Evolutionary conservation across 306 rosid genomes (phyloP), one percentile per base, ranked within the genome.

Genomic region (Trifolium pratense): DNA sequence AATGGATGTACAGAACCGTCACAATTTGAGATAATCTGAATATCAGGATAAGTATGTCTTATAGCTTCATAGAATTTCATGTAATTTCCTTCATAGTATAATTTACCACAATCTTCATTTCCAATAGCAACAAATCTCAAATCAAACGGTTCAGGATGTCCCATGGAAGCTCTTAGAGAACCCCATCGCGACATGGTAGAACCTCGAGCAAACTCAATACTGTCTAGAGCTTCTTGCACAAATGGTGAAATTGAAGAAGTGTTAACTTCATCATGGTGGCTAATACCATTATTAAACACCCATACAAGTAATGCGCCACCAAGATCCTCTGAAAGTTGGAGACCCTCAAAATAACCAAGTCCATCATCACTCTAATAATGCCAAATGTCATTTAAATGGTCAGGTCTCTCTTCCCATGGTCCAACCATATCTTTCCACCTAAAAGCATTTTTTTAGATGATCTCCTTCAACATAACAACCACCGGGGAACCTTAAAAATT

Each of bases 181-280:
- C 96, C 98, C 96, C 98, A 92, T 49, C 53, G 71, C 43, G 98
- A 88, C 29, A 16, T 42, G 9, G 90, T 70, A 65, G 65, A 75
- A 17, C 96, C 98, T 82, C 84, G 88, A 0, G 98, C 98, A 80
- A 92, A 92, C 83, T 92, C 96, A 12, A 91, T 80, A 31, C 96
- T 87, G 46, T 91, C 93, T 20, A 91, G 88, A 71, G 96, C 97
- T 72, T 91, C 97, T 86, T 87, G 86, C 56, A 92, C 91, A 84
- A 88, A 92, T 2, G 96, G 96, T 32, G 36, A 37, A 78, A 92
- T 66, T 8, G 16, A 66, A 32, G 92, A 66, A 1, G 92, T 75
- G 46, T 83, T 78, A 31, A 86, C 96, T 78, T 86, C 78, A 52
- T 89, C 97, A 9, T 80, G 66, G 75, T 75, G 91, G 79, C 96